These are phyloP conservation scores for Quercus wislizeni DNA, from an alignment of 306 rosid species.

Conservation along the genomic window DNA sequence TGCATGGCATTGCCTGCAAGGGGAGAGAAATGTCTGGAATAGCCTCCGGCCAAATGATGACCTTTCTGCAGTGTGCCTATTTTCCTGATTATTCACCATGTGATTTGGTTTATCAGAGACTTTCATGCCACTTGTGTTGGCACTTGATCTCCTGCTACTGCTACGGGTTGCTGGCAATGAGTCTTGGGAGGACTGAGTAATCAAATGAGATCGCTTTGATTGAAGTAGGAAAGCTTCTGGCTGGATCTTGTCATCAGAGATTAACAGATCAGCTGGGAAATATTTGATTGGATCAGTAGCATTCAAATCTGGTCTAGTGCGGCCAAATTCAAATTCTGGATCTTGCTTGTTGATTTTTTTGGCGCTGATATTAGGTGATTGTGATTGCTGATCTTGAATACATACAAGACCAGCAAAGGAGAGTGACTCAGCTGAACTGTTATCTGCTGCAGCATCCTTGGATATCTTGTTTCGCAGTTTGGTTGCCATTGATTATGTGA, in stretches of 20 bases:
- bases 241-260: conserved; percentile 47
- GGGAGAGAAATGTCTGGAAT: conserved; percentile 41
- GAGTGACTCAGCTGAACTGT: conserved; percentile 46
- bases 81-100: conserved; percentile 22
- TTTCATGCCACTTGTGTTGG: conserved; percentile 20
- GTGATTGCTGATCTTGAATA: conserved; percentile 49
- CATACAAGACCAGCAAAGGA: conserved; percentile 60
- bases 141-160: conserved; percentile 30
- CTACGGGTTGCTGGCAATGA: conserved; percentile 26
- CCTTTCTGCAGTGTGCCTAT: conserved; percentile 19
- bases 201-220: conserved; percentile 20
- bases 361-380: conserved; percentile 18
- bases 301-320: conserved; percentile 28
- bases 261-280: conserved; percentile 45
- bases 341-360: conserved; percentile 30
- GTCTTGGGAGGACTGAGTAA: conserved; percentile 9
- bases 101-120: conserved; percentile 22
- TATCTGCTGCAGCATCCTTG: conserved; percentile 30
- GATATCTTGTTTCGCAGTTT: conserved; percentile 30
- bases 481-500: conserved; percentile 42
- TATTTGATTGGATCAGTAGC: conserved; percentile 35
- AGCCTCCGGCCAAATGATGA: conserved; percentile 40
- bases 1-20: conserved; percentile 47
- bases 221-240: conserved; percentile 35
- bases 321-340: conserved; percentile 48